phyloP scores from a whole-genome alignment of 1,284 basidiomycete genomes.

The Mycena sp. region DNA sequence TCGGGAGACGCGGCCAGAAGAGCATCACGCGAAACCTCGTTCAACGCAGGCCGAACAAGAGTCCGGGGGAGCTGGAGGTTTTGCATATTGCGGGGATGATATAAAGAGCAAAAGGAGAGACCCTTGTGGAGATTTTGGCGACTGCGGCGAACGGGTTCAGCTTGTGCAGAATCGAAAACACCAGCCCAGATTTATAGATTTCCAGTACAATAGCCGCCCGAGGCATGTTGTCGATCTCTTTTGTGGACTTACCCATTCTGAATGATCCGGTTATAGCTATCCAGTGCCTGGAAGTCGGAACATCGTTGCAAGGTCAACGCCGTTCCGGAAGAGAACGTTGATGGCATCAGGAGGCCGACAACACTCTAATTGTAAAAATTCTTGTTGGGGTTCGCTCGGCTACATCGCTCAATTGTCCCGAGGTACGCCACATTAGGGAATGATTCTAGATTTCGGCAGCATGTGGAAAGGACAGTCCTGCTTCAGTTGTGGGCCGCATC shows the following conservation, averaged over 20 bases:
- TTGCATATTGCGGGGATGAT: slow-evolving; percentile 15
- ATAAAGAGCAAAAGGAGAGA: slow-evolving; percentile 16
- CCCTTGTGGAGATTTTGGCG: not conserved
- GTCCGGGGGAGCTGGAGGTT: slow-evolving; percentile 34
- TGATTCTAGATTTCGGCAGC: not conserved
- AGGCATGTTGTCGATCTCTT: slow-evolving; percentile 26
- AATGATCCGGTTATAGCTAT: slow-evolving; percentile 20
- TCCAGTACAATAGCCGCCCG: slow-evolving; percentile 26
- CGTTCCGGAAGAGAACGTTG: slow-evolving; percentile 17
- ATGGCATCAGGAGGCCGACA: slow-evolving; percentile 11
- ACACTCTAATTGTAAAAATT: slow-evolving; percentile 28
- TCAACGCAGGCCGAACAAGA: slow-evolving; percentile 31
- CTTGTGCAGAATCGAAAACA: slow-evolving; percentile 4
- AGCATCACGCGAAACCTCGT: slow-evolving; percentile 31
- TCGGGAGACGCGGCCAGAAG: slow-evolving; percentile 35
- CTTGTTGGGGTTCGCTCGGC: not conserved
- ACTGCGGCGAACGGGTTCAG: slow-evolving; percentile 14
- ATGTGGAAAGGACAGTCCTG: not conserved
- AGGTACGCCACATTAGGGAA: not conserved
- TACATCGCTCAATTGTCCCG: slow-evolving; percentile 18
- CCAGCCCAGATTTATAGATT: slow-evolving; percentile 27
- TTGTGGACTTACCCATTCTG: slow-evolving; percentile 23
- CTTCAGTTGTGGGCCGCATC: too few relatives aligned
- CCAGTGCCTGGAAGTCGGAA: slow-evolving; percentile 16
- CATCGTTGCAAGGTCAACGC: slow-evolving; percentile 13